Percentiles rank a stretch among this genome's conserved stretches.
Evolutionary conservation across 306 rosid genomes (phyloP).

Genomic region (Vigna mungo): DNA sequence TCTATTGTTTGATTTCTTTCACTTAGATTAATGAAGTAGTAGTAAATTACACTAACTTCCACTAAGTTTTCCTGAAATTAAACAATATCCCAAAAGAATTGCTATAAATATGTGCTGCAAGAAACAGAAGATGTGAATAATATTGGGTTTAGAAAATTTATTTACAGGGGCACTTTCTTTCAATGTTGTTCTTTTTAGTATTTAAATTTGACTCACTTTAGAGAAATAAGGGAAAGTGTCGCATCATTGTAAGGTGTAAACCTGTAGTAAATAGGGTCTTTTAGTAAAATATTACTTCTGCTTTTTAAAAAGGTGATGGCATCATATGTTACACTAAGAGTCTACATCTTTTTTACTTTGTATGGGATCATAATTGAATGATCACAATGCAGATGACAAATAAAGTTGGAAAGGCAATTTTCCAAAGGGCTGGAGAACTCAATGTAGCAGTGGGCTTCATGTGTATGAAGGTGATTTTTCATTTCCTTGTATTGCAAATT

Average conservation of each 20-base stretch:
- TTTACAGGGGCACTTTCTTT: constrained; percentile 3
- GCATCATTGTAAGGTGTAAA: background rate
- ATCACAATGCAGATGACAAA: constrained; percentile 80
- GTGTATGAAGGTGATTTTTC: constrained; percentile 78
- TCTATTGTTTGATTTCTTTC: background rate
- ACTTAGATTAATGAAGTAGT: constrained; percentile 17
- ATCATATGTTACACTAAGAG: background rate
- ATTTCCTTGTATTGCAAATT: constrained; percentile 1
- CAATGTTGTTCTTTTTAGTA: background rate
- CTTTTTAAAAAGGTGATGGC: background rate
- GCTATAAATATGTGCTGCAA: constrained; percentile 5
- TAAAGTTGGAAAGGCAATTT: constrained; percentile 75
- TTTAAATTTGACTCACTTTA: background rate
- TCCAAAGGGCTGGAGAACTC: constrained; percentile 84
- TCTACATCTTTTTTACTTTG: constrained; percentile 13
- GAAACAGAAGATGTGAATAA: constrained; percentile 7
- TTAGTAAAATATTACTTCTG: constrained; percentile 13
- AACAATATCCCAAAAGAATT: background rate
- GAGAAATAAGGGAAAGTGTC: background rate
- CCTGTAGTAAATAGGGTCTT: background rate
- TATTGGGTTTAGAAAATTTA: background rate
- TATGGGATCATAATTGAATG: constrained; percentile 9
- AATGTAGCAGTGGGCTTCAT: constrained; percentile 81
- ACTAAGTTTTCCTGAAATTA: no score
- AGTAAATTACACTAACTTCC: no score